A percentile compares a stretch with the other conserved stretches of the same genome.
These are phyloP conservation scores for Elymus sibiricus DNA, from an alignment of 176 grass and related monocot species.

Conservation along the genomic window DNA sequence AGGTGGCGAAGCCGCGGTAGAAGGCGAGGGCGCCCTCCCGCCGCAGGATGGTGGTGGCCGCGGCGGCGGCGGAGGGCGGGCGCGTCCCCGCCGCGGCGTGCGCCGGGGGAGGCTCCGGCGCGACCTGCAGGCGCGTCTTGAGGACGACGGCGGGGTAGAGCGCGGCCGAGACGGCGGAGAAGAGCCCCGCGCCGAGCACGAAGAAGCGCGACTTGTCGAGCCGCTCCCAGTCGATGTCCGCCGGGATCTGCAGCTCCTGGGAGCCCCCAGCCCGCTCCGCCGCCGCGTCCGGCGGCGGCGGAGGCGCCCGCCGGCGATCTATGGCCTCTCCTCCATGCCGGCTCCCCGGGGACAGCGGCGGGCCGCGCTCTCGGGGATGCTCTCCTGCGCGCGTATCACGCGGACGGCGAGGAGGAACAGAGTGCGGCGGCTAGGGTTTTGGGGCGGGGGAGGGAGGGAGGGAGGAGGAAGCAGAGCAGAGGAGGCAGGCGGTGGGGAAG, in stretches of 20 bases:
- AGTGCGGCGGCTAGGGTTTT: slow-evolving; percentile 50
- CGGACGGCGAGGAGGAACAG: background rate
- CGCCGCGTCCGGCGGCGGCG: slow-evolving; percentile 40
- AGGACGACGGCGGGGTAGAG: slow-evolving; percentile 77
- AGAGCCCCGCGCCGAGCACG: slow-evolving; percentile 42
- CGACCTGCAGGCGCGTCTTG: slow-evolving; percentile 75
- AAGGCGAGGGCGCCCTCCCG: slow-evolving; percentile 65
- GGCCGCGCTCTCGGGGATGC: background rate
- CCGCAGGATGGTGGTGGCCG: slow-evolving; percentile 48
- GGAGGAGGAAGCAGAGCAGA: background rate
- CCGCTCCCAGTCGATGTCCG: slow-evolving; percentile 48
- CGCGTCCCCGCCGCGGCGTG: background rate
- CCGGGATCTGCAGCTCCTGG: slow-evolving; percentile 30
- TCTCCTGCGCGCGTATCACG: background rate
- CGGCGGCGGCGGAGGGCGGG: slow-evolving; percentile 34
- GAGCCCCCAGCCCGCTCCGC: slow-evolving; percentile 25
- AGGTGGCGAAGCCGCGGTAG: slow-evolving; percentile 75
- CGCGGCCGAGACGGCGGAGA: slow-evolving; percentile 42
- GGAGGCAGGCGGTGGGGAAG: slow-evolving; percentile 24
- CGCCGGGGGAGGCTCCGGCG: background rate
- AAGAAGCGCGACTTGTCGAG: slow-evolving; percentile 57
- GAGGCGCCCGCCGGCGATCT: slow-evolving; percentile 32
- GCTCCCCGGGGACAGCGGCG: background rate
- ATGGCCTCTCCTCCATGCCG: slow-evolving; percentile 53
- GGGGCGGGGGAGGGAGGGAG: background rate